phyloP scores from a whole-genome alignment of 768 basidiomycete genomes.

The Dendrothele bispora region DNA sequence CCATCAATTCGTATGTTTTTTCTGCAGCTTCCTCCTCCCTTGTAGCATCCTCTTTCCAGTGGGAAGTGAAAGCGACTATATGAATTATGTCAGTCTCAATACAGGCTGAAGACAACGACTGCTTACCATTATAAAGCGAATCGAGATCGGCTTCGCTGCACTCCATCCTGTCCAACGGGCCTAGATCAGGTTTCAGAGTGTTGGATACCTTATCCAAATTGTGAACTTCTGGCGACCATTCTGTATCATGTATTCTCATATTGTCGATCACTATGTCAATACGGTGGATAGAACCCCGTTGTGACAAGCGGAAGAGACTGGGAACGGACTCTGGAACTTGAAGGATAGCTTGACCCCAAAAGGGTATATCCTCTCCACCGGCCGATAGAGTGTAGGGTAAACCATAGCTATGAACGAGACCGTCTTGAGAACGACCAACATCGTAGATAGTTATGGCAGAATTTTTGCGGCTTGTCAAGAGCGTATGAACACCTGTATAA shows the following conservation, averaged over 20 bases:
- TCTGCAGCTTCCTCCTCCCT: slow-evolving; percentile 36
- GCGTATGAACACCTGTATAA: slow-evolving; percentile 45
- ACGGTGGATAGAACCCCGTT: slow-evolving; percentile 45
- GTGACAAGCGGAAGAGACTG: slow-evolving; percentile 47
- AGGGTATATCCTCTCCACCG: neutral
- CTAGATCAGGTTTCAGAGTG: slow-evolving; percentile 33
- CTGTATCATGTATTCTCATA: slow-evolving; percentile 11
- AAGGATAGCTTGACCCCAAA: slow-evolving; percentile 33
- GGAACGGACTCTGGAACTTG: slow-evolving; percentile 15
- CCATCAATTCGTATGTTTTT: slow-evolving; percentile 47
- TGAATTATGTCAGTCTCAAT: slow-evolving; percentile 1
- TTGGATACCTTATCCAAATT: slow-evolving; percentile 29
- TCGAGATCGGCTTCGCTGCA: slow-evolving; percentile 49
- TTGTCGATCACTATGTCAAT: slow-evolving; percentile 31
- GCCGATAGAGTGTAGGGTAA: slow-evolving; percentile 37
- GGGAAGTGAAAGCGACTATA: slow-evolving; percentile 40
- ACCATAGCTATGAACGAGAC: slow-evolving; percentile 43
- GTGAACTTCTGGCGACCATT: slow-evolving; percentile 41
- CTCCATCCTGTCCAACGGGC: slow-evolving; percentile 45
- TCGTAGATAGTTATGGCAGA: slow-evolving; percentile 65
- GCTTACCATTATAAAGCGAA: slow-evolving; percentile 56
- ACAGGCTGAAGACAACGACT: neutral
- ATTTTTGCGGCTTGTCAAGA: slow-evolving; percentile 62
- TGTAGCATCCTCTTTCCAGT: slow-evolving; percentile 23
- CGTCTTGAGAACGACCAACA: slow-evolving; percentile 41